Evolutionary conservation across 768 basidiomycete species (phyloP).

Genomic region (Amanita fuliginea): DNA sequence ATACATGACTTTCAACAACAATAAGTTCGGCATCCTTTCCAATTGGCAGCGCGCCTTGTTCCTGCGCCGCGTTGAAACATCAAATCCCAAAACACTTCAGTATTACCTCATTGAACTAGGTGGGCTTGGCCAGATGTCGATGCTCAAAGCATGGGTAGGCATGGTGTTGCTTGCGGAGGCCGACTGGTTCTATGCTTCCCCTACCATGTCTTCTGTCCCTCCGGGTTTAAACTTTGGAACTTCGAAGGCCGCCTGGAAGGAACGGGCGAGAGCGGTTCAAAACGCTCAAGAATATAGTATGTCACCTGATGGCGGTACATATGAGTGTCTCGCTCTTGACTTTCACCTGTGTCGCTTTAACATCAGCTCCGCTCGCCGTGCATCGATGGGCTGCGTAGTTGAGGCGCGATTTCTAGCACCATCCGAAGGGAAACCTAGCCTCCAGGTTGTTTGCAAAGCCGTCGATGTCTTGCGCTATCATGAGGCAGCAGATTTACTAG

Average conservation of each 20-base stretch:
- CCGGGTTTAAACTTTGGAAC: neutral
- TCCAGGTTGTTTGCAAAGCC: conserved; percentile 6
- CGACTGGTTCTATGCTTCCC: conserved; percentile 8
- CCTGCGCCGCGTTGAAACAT: conserved; percentile 8
- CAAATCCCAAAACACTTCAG: conserved; percentile 8
- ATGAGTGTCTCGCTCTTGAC: conserved; percentile 5
- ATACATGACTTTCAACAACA: conserved; percentile 11
- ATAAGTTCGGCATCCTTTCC: conserved; percentile 10
- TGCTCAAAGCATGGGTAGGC: conserved; percentile 13
- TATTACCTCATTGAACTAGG: conserved; percentile 3
- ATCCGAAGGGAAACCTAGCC: neutral
- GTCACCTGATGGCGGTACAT: neutral
- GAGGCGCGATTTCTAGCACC: neutral
- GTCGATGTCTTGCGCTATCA: conserved; percentile 2
- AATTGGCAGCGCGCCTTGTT: conserved; percentile 10
- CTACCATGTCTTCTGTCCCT: conserved; percentile 1
- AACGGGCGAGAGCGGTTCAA: conserved; percentile 3
- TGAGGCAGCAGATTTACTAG: neutral
- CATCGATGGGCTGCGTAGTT: neutral
- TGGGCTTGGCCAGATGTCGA: conserved; percentile 3
- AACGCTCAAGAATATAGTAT: conserved; percentile 1
- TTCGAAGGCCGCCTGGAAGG: neutral
- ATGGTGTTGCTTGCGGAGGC: conserved; percentile 12
- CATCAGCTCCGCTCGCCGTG: neutral
- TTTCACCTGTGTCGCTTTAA: neutral